Evolutionary conservation across 139 green algal species (phyloP).

Genomic region (Coelastrella sp.): DNA sequence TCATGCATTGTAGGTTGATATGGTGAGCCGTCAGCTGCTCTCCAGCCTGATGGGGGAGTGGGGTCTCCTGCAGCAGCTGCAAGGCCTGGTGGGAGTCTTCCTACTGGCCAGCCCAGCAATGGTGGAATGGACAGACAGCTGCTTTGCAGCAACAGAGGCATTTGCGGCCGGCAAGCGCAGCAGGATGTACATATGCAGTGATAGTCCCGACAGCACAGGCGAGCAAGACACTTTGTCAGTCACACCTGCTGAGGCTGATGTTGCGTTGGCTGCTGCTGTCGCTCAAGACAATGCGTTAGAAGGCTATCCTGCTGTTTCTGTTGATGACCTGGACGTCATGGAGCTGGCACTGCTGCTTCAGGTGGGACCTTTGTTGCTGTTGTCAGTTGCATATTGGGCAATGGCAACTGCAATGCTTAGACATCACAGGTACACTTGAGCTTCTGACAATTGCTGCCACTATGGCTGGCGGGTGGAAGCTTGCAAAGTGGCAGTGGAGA

Average conservation of each 20-base stretch:
- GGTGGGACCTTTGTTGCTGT: background rate
- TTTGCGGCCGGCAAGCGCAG: background rate
- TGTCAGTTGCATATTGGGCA: background rate
- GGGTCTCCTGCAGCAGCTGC: conserved; percentile 61
- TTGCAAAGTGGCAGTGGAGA: too few species aligned
- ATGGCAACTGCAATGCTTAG: background rate
- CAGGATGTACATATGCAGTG: background rate
- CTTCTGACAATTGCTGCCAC: too few species aligned
- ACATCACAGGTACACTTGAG: too few species aligned
- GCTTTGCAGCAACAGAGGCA: conserved; percentile 37
- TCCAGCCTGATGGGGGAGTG: conserved; percentile 54
- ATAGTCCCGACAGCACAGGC: background rate
- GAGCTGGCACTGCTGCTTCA: conserved; percentile 32
- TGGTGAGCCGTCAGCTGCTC: conserved; percentile 45
- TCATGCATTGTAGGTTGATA: conserved; percentile 43
- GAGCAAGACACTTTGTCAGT: background rate
- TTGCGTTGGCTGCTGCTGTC: too few species aligned
- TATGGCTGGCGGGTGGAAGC: too few species aligned
- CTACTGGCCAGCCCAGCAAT: conserved; percentile 54
- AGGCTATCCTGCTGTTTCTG: background rate
- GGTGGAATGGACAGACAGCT: conserved; percentile 45
- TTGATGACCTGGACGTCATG: conserved; percentile 29
- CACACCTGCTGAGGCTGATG: background rate
- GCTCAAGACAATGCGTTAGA: too few species aligned
- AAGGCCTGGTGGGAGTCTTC: conserved; percentile 53